Evolutionary conservation across 2,329 filamentous ascomycete species (phyloP).

Genomic region (Phaeosphaeriaceae sp.): DNA sequence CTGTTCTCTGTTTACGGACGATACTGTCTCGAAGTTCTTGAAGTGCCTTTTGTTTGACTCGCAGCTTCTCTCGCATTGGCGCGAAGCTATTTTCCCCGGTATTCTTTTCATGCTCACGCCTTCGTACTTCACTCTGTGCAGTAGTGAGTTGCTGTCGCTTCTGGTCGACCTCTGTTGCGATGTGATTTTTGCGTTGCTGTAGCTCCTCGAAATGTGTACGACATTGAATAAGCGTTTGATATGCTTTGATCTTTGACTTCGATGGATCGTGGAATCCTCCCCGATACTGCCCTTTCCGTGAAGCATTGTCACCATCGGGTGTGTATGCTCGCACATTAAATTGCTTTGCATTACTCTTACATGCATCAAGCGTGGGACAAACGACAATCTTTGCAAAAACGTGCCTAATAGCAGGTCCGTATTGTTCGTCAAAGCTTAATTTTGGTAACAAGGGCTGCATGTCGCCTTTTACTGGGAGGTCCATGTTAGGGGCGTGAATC

Average conservation of each 20-base stretch:
- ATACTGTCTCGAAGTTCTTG: constrained; percentile 76
- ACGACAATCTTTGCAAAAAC: constrained; percentile 96
- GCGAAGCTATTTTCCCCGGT: constrained; percentile 84
- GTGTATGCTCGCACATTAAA: constrained; percentile 94
- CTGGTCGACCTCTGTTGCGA: constrained; percentile 72
- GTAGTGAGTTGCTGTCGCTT: constrained; percentile 89
- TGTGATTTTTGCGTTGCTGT: constrained; percentile 66
- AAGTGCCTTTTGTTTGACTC: constrained; percentile 75
- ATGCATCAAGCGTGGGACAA: constrained; percentile 86
- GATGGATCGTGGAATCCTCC: constrained; percentile 91
- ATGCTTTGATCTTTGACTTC: constrained; percentile 84
- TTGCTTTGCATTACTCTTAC: constrained; percentile 87
- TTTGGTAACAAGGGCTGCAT: constrained; percentile 87
- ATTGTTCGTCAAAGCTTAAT: constrained; percentile 76
- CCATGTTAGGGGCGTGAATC: constrained; percentile 71
- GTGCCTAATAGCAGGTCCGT: constrained; percentile 87
- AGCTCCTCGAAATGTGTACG: constrained; percentile 76
- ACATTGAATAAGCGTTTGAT: constrained; percentile 76
- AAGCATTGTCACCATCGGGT: constrained; percentile 90
- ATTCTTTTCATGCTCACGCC: constrained; percentile 76
- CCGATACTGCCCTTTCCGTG: constrained; percentile 93
- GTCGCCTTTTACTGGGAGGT: constrained; percentile 84
- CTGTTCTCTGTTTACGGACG: constrained; percentile 69
- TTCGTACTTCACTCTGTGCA: constrained; percentile 83
- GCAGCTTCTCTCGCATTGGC: constrained; percentile 77